phyloP scores from a whole-genome alignment of 352 stramenopile genomes.

The Globisporangium echinulatum region DNA sequence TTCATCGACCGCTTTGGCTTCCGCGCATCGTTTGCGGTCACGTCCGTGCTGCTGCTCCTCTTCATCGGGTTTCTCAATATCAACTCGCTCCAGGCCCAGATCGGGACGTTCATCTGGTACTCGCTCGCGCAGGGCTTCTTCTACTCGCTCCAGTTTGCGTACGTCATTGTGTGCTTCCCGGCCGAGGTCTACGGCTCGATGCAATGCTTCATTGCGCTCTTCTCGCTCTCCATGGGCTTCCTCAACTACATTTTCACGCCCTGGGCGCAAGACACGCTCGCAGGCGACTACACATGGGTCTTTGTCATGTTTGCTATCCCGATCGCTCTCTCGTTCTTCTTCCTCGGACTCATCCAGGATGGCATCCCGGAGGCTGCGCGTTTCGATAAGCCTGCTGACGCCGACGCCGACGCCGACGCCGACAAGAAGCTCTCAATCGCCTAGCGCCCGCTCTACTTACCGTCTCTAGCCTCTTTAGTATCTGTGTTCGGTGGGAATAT shows the following conservation, averaged over 20 bases:
- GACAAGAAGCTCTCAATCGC: constrained; percentile 15
- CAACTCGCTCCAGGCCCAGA: constrained; percentile 17
- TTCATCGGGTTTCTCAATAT: constrained; percentile 23
- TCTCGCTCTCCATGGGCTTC: constrained; percentile 25
- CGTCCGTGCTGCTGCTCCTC: constrained; percentile 15
- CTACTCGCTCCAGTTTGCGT: constrained; percentile 29
- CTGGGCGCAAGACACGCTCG: constrained; percentile 26
- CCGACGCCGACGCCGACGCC: no score
- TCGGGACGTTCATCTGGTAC: constrained; percentile 21
- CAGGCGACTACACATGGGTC: constrained; percentile 24
- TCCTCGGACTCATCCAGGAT: constrained; percentile 18
- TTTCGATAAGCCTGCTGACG: no score
- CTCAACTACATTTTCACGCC: constrained; percentile 34
- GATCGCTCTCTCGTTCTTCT: constrained; percentile 21
- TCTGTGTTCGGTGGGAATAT: no score
- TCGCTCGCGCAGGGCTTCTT: constrained; percentile 20
- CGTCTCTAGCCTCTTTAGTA: no score
- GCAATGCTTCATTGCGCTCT: constrained; percentile 24
- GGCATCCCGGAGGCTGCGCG: constrained; percentile 3
- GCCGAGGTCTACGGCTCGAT: constrained; percentile 30
- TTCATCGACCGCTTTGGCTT: constrained; percentile 23
- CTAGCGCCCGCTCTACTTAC: no score
- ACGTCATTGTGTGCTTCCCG: constrained; percentile 31
- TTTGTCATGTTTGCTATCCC: constrained; percentile 28
- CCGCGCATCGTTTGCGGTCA: constrained; percentile 13